These are phyloP conservation scores for Cryptosporidium baileyi DNA, from an alignment of 169 alveolate species.

Conservation along the genomic window DNA sequence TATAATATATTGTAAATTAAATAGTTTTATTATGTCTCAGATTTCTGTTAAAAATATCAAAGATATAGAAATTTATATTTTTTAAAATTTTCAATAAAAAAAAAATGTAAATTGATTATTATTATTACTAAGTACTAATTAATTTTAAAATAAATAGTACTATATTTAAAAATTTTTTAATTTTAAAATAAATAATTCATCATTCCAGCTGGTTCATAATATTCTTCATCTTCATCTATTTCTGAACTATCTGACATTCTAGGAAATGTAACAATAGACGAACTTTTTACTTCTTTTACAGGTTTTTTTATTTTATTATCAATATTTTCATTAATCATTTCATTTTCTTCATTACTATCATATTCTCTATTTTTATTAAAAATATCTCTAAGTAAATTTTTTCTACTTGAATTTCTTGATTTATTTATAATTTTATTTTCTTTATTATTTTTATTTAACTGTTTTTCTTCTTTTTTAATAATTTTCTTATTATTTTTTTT, in stretches of 20 bases:
- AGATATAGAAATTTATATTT: too few relatives aligned
- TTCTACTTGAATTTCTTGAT: background rate
- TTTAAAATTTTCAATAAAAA: too few relatives aligned
- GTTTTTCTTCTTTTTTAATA: background rate
- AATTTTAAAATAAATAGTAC: too few relatives aligned
- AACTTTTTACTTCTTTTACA: slow-evolving; percentile 6
- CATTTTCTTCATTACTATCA: background rate
- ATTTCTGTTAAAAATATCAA: too few relatives aligned
- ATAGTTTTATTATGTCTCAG: too few relatives aligned
- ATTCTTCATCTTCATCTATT: background rate
- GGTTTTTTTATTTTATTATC: background rate
- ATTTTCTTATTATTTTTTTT: background rate
- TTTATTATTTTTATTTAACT: background rate
- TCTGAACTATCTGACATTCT: background rate
- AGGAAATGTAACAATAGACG: slow-evolving; percentile 23
- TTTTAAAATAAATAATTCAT: background rate
- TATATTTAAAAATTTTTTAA: too few relatives aligned
- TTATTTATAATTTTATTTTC: background rate
- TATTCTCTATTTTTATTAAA: background rate
- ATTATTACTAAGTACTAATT: too few relatives aligned
- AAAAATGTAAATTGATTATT: too few relatives aligned
- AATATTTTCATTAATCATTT: background rate
- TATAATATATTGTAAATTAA: too few relatives aligned
- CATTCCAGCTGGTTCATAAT: background rate
- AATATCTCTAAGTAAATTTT: background rate